Conservation (phyloP, 2,329 filamentous ascomycete species). For the Aspergillus carbonarius region DNA sequence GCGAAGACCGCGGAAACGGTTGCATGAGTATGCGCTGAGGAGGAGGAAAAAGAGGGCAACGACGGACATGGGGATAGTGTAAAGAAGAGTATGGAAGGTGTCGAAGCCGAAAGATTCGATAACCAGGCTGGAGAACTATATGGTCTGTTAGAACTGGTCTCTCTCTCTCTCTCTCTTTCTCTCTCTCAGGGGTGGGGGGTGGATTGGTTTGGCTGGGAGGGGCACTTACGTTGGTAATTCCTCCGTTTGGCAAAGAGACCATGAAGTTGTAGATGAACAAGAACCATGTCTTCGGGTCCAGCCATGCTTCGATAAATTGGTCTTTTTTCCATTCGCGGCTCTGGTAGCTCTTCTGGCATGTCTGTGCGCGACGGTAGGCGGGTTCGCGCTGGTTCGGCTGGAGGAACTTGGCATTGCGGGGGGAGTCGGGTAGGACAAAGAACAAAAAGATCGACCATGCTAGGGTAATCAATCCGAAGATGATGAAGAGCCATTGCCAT, state of each 20-base stretch:
- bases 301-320: slow-evolving; percentile 35
- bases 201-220: background rate
- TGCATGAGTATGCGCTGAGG: slow-evolving; percentile 4
- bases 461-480: slow-evolving; percentile 17
- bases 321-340: slow-evolving; percentile 11
- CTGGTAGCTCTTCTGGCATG: slow-evolving; percentile 1
- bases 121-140: slow-evolving; percentile 19
- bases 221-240: slow-evolving; percentile 19
- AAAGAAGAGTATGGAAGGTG: slow-evolving; percentile 19
- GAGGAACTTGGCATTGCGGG: slow-evolving; percentile 12
- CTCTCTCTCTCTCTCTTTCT: background rate
- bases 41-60: slow-evolving; percentile 12
- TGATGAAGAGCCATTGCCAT: slow-evolving; percentile 13
- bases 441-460: slow-evolving; percentile 8
- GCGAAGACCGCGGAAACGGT: slow-evolving; percentile 8
- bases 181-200: background rate
- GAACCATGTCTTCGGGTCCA: slow-evolving; percentile 34
- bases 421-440: slow-evolving; percentile 14
- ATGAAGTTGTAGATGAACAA: slow-evolving; percentile 29
- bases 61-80: slow-evolving; percentile 12
- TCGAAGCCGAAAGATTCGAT: slow-evolving; percentile 19
- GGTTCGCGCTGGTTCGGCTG: slow-evolving; percentile 9
- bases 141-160: background rate
- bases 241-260: slow-evolving; percentile 30
- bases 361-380: slow-evolving; percentile 5